Evolutionary conservation across 495 filamentous ascomycete genomes (phyloP).

Genomic region (Hypoxylon fuscum): DNA sequence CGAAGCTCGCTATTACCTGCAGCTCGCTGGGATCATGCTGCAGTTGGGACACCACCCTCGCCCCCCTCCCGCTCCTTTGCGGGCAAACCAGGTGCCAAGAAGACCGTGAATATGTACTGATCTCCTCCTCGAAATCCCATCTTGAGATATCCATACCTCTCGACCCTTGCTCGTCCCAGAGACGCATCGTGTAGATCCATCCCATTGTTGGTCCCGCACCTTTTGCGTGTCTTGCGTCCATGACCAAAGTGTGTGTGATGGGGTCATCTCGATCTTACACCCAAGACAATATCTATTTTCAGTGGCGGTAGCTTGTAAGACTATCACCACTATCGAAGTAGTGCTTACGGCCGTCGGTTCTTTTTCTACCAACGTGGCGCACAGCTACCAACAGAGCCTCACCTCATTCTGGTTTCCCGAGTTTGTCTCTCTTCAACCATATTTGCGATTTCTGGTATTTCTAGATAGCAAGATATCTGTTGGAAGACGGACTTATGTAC

Average conservation of each 20-base stretch:
- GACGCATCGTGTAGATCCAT: slow-evolving; percentile 22
- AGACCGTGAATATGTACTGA: slow-evolving; percentile 22
- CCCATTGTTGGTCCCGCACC: slow-evolving; percentile 8
- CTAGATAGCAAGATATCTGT: not conserved
- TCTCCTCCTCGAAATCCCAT: slow-evolving; percentile 32
- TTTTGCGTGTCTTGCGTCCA: slow-evolving; percentile 13
- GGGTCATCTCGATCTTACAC: slow-evolving; percentile 22
- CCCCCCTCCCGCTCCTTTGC: slow-evolving; percentile 22
- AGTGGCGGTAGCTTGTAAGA: slow-evolving; percentile 18
- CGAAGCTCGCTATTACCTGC: slow-evolving; percentile 21
- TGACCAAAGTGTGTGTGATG: slow-evolving; percentile 10
- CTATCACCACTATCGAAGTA: slow-evolving; percentile 4
- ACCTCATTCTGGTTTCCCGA: not conserved
- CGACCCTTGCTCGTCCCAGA: slow-evolving; percentile 23
- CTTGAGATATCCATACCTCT: slow-evolving; percentile 24
- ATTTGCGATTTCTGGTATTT: not conserved
- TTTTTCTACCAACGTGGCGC: slow-evolving; percentile 24
- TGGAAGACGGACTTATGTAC: not conserved
- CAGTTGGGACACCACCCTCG: slow-evolving; percentile 20
- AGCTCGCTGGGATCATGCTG: slow-evolving; percentile 18
- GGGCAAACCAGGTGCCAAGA: slow-evolving; percentile 10
- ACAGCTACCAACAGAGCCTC: slow-evolving; percentile 9
- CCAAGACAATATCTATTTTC: slow-evolving; percentile 23
- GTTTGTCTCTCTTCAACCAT: slow-evolving; percentile 12
- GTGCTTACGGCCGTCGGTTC: slow-evolving; percentile 29